Conservation (phyloP, 257 asterid species). For the Solanum chiquidenum region DNA sequence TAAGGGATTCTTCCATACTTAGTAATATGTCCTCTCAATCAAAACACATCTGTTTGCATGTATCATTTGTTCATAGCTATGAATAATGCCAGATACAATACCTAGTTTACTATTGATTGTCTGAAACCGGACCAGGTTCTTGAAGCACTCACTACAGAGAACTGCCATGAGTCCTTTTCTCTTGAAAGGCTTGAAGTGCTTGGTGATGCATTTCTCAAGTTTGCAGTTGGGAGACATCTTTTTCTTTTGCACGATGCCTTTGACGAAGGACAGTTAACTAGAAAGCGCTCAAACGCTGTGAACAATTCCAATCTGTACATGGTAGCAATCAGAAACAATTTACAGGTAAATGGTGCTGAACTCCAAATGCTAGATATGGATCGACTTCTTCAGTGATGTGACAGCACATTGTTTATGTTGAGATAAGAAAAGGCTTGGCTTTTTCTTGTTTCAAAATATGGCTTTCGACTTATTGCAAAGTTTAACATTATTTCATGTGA, state of each 20-base stretch:
- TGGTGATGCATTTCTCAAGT: slow-evolving; percentile 97
- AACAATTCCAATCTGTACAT: slow-evolving; percentile 61
- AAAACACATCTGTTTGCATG: background rate
- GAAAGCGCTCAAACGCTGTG: slow-evolving; percentile 76
- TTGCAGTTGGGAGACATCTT: slow-evolving; percentile 83
- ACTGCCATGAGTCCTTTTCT: slow-evolving; percentile 69
- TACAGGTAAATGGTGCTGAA: slow-evolving; percentile 51
- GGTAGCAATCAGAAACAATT: slow-evolving; percentile 51
- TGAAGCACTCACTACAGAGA: slow-evolving; percentile 97
- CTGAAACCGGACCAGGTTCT: slow-evolving; percentile 61
- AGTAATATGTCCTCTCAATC: background rate
- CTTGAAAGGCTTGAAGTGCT: slow-evolving; percentile 98
- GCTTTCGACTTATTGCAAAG: background rate
- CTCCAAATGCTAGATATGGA: background rate
- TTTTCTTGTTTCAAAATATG: background rate
- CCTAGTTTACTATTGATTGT: slow-evolving; percentile 10
- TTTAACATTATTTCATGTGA: background rate
- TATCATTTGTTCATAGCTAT: background rate
- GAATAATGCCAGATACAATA: background rate
- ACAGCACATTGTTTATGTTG: background rate
- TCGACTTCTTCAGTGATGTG: background rate
- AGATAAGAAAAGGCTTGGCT: background rate
- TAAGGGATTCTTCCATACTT: slow-evolving; percentile 26
- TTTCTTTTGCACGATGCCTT: slow-evolving; percentile 60
- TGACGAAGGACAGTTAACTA: slow-evolving; percentile 94